These are phyloP conservation scores for Coniochaeta ligniaria DNA, from an alignment of 2,329 filamentous ascomycete species.

Conservation along the genomic window DNA sequence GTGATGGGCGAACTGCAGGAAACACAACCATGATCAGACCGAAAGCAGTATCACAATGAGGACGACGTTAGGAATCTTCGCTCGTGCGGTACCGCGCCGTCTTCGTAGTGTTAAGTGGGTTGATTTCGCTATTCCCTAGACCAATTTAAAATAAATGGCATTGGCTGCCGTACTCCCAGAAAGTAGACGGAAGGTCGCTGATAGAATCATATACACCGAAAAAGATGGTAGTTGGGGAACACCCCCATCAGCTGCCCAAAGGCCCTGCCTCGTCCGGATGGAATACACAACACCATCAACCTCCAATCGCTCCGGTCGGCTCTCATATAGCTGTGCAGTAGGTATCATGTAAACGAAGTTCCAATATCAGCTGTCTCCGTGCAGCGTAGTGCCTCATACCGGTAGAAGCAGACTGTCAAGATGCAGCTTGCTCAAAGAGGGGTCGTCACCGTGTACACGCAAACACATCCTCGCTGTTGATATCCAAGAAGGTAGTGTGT, in stretches of 20 bases:
- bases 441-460: not conserved
- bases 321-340: not conserved
- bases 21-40: too few species aligned
- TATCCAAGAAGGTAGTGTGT: not conserved
- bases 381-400: not conserved
- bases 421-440: not conserved
- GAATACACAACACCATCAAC: not conserved
- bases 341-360: not conserved
- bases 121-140: not conserved
- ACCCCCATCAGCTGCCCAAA: not conserved
- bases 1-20: too few species aligned
- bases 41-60: too few species aligned
- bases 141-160: not conserved
- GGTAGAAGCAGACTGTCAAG: not conserved
- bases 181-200: not conserved
- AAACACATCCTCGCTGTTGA: not conserved
- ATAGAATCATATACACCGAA: not conserved
- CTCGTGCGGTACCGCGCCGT: not conserved
- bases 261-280: not conserved
- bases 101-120: not conserved
- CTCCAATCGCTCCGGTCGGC: not conserved
- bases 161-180: not conserved
- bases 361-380: not conserved
- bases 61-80: too few species aligned
- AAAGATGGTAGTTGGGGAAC: not conserved